These are phyloP conservation scores for Nadsonia commutata DNA, from an alignment of 1,139 yeast species.

Conservation along the genomic window DNA sequence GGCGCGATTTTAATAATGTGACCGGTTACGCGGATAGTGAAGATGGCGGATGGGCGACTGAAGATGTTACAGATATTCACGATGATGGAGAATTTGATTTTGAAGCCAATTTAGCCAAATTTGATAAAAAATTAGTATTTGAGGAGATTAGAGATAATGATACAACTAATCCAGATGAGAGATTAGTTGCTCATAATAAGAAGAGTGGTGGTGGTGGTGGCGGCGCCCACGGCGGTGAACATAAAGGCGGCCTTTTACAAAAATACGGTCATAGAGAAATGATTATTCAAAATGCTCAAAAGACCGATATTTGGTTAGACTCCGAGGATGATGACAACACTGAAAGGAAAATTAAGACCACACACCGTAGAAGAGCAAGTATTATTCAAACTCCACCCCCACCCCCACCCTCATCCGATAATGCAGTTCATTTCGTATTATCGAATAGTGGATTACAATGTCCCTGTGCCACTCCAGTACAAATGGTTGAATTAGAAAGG, in stretches of 20 bases:
- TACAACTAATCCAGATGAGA: conserved; percentile 39
- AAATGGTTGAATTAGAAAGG: conserved; percentile 65
- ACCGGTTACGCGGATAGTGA: neutral
- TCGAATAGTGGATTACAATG: conserved; percentile 13
- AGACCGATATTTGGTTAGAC: neutral
- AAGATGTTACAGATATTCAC: neutral
- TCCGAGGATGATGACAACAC: conserved; percentile 15
- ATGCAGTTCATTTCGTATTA: conserved; percentile 1
- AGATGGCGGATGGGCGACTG: neutral
- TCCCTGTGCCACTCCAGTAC: conserved; percentile 68
- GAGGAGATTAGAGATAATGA: conserved; percentile 60
- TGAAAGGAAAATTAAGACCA: conserved; percentile 4
- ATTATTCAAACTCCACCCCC: neutral
- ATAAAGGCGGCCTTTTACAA: conserved; percentile 8
- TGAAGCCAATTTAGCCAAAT: conserved; percentile 65
- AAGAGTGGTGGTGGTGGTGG: conserved; percentile 8
- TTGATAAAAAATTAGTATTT: conserved; percentile 70
- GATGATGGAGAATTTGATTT: conserved; percentile 57
- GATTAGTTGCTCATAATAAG: conserved; percentile 69
- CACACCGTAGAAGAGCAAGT: neutral
- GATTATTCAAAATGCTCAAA: conserved; percentile 36
- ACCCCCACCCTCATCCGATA: conserved; percentile 20
- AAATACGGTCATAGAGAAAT: conserved; percentile 61
- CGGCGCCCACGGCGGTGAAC: conserved; percentile 2
- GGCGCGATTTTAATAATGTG: neutral